Evolutionary conservation across 768 basidiomycete species (phyloP).

Genomic region (Rhizopogon roseolus): DNA sequence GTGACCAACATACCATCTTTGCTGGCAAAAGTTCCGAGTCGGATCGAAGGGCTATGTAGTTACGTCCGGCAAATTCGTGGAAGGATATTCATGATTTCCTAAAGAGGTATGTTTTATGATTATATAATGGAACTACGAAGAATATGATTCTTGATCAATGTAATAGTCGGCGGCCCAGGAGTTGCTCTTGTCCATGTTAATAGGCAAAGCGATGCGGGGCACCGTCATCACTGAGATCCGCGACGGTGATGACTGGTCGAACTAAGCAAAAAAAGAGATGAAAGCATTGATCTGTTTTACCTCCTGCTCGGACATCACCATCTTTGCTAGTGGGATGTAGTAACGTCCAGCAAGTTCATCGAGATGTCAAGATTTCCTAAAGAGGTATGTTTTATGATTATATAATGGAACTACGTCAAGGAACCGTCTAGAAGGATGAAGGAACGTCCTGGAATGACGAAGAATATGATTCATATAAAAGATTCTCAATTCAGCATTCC

Average conservation of each 20-base stretch:
- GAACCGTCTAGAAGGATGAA: conserved; percentile 28
- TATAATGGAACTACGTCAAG: conserved; percentile 27
- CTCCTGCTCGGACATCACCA: too few relatives aligned
- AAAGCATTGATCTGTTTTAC: too few relatives aligned
- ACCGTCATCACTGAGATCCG: too few relatives aligned
- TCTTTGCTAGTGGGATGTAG: neutral
- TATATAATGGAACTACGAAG: too few relatives aligned
- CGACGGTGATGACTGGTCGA: too few relatives aligned
- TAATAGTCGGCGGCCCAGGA: too few relatives aligned
- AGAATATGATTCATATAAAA: conserved; percentile 27
- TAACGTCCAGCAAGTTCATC: neutral
- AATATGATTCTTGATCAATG: too few relatives aligned
- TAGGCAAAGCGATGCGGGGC: too few relatives aligned
- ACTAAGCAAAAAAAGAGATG: too few relatives aligned
- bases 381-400: conserved; percentile 19
- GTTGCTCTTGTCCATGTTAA: too few relatives aligned
- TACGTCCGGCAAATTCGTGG: neutral
- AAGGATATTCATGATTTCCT: neutral
- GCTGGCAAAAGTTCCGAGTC: too few relatives aligned
- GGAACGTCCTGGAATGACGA: conserved; percentile 29
- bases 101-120: conserved; percentile 10
- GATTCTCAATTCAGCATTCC: conserved; percentile 4
- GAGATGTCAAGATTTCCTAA: neutral
- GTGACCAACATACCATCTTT: conserved; percentile 8
- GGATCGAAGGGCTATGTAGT: too few relatives aligned